Evolutionary conservation across 306 rosid genomes (phyloP), one percentile per base, ranked within the genome.

Genomic region (Coriaria nepalensis): DNA sequence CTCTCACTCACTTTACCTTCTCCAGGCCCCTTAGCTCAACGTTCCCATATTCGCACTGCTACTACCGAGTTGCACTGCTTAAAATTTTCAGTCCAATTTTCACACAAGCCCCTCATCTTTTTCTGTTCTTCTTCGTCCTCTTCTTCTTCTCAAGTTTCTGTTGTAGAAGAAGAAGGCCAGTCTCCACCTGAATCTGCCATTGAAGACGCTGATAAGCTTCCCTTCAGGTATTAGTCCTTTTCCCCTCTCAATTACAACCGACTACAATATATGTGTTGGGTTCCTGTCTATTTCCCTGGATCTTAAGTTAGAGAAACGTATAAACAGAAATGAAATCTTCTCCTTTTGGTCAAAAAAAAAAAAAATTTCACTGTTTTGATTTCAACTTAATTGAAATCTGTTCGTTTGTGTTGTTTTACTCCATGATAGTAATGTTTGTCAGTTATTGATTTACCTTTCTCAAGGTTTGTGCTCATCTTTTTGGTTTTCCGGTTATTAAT

Each of bases 41-140:
- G 53, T 52, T 52, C 66, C 50, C 37, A 12, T 40, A 8, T 41
- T 20, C 29, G 29, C 45, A 38, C 37, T 36, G 37, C 35, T 39
- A 33, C 49, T 38, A 43, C 29, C 33, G 33, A 47, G 35, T 45
- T 49, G 10, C 72, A 45, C 50, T 53, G 55, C 58, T 45, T 60
- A 13, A 68, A 50, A 56, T 9, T 65, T 68, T 43, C 72, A 5
- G 33, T 59, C 6, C 38, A 43, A 2, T 56, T 38, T 60, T 65
- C 59, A 7, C 37, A 57, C 3, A 78, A 50, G 62, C 33, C 53
- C 39, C 13, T 38, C 53, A 53, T 45, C 57, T 62, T 69, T 60
- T 62, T 55, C 9, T 72, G 63, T 49, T 69, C 80, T 45, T 61
- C 80, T 51, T 67, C n/a, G n/a, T n/a, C n/a, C n/a, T n/a, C 86